These are phyloP conservation scores for Spinacia oleracea DNA, from an alignment of 179 eudicot species.

Conservation along the genomic window DNA sequence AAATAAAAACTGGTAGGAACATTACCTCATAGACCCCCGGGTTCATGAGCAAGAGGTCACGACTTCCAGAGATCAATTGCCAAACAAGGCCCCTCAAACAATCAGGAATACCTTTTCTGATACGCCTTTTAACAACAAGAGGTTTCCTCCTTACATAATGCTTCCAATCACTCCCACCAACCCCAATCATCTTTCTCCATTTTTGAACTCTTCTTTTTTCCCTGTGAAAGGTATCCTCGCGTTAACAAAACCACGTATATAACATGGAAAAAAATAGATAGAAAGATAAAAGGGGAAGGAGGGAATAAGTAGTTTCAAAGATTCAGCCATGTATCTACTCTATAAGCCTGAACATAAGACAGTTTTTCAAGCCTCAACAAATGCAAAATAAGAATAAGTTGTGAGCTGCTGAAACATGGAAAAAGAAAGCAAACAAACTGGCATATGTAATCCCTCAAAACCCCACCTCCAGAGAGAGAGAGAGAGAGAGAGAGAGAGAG, in stretches of 20 bases:
- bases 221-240: slow-evolving; percentile 42
- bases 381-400: not conserved
- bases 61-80: slow-evolving; percentile 96
- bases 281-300: not conserved
- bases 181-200: slow-evolving; percentile 99
- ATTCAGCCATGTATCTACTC: not conserved
- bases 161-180: slow-evolving; percentile 98
- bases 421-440: not conserved
- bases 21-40: slow-evolving; percentile 94
- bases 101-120: slow-evolving; percentile 96
- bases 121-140: slow-evolving; percentile 79
- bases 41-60: slow-evolving; percentile 94
- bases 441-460: not conserved
- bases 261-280: not conserved
- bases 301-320: not conserved
- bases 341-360: not conserved
- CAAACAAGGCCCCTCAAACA: slow-evolving; percentile 98
- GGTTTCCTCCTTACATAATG: slow-evolving; percentile 81
- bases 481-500: not conserved
- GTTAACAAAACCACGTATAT: slow-evolving; percentile 15
- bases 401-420: not conserved
- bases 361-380: not conserved
- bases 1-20: not conserved
- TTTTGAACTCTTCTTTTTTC: slow-evolving; percentile 86
- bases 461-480: not conserved